Base-by-base conservation (phyloP, 2,329 filamentous ascomycete species). In the Cercospora beticola region DNA sequence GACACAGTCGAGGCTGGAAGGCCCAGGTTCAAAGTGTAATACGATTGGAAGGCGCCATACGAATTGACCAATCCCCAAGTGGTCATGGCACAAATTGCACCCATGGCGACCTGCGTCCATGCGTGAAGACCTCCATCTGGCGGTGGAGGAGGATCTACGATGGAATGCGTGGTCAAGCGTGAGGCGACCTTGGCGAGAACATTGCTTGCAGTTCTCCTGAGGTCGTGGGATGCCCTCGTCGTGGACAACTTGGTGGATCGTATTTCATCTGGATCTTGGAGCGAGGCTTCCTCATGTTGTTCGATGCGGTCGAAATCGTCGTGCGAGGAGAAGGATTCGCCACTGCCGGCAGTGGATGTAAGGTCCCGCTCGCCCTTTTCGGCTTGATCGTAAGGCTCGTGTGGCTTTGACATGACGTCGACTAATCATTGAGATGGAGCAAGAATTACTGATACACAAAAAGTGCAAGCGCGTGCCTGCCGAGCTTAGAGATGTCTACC, bases 1-100 rank as follows among this genome's bases (percentile, higher is more conserved):
- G 83, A 83, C 54, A 87, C 85, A 0, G 80, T 81, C 0, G 83
- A 84, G 8, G 78, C 71, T 0, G 77, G 62, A 3, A 73, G 67
- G 18, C 78, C 71, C 0, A 81, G 76, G 3, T 69, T 74, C 2
- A 76, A n/a, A 2, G 74, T 75, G 68, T 85, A 86, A 73, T 84
- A 85, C 3, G 64, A 61, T 60, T 72, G 70, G 68, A 83, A 84
- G 2, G 79, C 79, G 9, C 83, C 83, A 64, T 82, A 85, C 1
- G 59, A 76, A 68, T 69, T 79, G 31, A 77, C 70, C 67, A 72
- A 77, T 2, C 76, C 77, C 75, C 77, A 79, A 2, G 78, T 77
- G 14, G 68, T 73, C 70, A 78, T 76, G 59, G 79, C 75, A 18
- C 78, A 76, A 5, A 80, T 65, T 74, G 76, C 77, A 18, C 73